A percentile compares a stretch with the other conserved stretches of the same genome.
Conservation (phyloP, 257 asterid genomes). For the Prunella vulgaris region DNA sequence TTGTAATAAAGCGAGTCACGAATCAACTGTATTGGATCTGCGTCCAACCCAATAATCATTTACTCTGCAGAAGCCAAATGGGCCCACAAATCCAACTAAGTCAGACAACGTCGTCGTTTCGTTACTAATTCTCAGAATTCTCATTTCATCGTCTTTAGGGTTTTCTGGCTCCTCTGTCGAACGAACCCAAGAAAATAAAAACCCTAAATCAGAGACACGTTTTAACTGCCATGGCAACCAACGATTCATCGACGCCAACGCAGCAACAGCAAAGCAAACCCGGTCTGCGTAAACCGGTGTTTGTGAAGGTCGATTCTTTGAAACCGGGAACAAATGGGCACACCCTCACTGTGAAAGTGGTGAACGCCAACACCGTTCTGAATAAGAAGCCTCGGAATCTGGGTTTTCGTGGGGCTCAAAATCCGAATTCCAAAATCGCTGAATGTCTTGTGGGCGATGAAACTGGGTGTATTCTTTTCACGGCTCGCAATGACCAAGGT, state of each 20-base stretch:
- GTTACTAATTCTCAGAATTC: too few species aligned
- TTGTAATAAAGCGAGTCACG: too few species aligned
- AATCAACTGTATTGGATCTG: too few species aligned
- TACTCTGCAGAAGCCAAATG: too few species aligned
- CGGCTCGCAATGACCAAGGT: conserved; percentile 89
- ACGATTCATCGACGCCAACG: conserved; percentile 32
- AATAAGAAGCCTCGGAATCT: conserved; percentile 60
- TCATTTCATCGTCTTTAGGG: too few species aligned
- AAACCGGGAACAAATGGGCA: conserved; percentile 70
- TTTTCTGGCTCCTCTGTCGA: too few species aligned
- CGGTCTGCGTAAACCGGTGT: conserved; percentile 60
- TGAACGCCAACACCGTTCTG: conserved; percentile 48
- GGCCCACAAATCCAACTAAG: too few species aligned
- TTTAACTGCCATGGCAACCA: conserved; percentile 27
- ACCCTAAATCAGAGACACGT: neutral
- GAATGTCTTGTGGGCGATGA: conserved; percentile 81
- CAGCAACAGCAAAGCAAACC: conserved; percentile 38
- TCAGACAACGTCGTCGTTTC: too few species aligned
- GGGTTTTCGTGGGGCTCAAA: conserved; percentile 40
- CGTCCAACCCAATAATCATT: too few species aligned
- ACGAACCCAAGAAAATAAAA: neutral
- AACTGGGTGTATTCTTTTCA: conserved; percentile 65
- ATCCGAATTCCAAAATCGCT: conserved; percentile 49
- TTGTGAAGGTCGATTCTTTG: conserved; percentile 57
- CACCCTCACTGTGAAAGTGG: conserved; percentile 49